Percentiles rank a stretch among this genome's conserved stretches.
Conservation (phyloP, 2,329 filamentous ascomycete genomes). For the Microcera coccophila region DNA sequence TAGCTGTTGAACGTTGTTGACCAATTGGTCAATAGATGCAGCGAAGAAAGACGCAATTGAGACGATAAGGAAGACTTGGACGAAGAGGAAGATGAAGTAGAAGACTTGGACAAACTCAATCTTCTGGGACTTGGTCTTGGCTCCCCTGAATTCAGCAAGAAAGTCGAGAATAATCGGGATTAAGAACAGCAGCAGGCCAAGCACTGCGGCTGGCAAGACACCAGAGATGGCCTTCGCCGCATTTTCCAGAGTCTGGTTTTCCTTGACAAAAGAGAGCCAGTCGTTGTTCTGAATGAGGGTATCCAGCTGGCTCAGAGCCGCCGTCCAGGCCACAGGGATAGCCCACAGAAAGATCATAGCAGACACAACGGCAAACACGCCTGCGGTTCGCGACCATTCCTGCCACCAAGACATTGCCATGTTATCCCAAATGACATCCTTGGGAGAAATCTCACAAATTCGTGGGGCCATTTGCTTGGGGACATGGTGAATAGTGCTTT, state of each 20-base stretch:
- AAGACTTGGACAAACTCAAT: conserved; percentile 84
- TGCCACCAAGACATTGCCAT: conserved; percentile 97
- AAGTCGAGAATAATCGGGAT: conserved; percentile 75
- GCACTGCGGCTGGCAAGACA: conserved; percentile 74
- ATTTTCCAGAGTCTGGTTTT: conserved; percentile 56
- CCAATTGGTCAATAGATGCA: conserved; percentile 60
- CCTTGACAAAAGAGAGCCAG: conserved; percentile 68
- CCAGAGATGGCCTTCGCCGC: conserved; percentile 67
- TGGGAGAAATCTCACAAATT: conserved; percentile 87
- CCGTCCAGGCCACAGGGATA: conserved; percentile 84
- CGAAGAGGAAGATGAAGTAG: conserved; percentile 91
- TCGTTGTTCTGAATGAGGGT: conserved; percentile 59
- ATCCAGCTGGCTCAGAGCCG: conserved; percentile 73
- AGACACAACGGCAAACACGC: conserved; percentile 62
- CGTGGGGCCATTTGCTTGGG: conserved; percentile 92
- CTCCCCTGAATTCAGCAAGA: conserved; percentile 69
- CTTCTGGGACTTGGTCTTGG: conserved; percentile 75
- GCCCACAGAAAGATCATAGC: conserved; percentile 87
- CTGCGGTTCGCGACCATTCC: conserved; percentile 66
- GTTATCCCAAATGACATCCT: conserved; percentile 94
- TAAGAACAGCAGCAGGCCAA: conserved; percentile 74
- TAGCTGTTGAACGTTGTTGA: conserved; percentile 45
- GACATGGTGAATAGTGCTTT: conserved; percentile 83
- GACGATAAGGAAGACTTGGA: conserved; percentile 91
- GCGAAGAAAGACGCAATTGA: conserved; percentile 73